Evolutionary conservation across 805 yeast genomes (phyloP), one percentile per base, ranked within the genome.

Genomic region (Metschnikowia dekortorum): DNA sequence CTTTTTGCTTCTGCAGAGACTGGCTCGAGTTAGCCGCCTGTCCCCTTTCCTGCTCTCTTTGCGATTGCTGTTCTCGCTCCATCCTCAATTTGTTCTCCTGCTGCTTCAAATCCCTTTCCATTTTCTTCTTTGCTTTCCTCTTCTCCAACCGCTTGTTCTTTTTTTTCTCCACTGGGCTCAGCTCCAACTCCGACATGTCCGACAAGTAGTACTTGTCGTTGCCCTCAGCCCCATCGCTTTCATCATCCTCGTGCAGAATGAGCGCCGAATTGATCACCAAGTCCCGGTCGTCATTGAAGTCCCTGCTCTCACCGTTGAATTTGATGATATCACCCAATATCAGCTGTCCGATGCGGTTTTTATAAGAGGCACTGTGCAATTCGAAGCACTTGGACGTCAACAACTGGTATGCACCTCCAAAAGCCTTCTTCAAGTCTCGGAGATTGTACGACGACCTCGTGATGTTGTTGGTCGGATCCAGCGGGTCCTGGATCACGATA

Each of bases 401-500:
- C 48, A 89, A 63, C 61, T 87, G 94, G 69, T 76, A 90, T 0
- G 97, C 96, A 38, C 96, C 96, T 14, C 85, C 84, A 70, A 92
- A 90, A 0, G 96, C 89, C 58, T 89, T 83, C 62, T 87, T 88
- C 50, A 92, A 78, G 59, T 85, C 88, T 36, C 89, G 69, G 39
- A 89, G 71, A 64, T 90, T 90, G 70, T 83, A 89, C 1, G 96
- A 83, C 4, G 96, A 88, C 57, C 96, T 75, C 42, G 94, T 83
- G 44, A 92, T 85, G 64, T 92, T 92, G 62, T 92, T 92, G n/a
- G 71, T 55, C 2, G 83, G 72, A 61, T 91, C 97, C 44, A 85
- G 84, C 1, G 98, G 98, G 63, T 92, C 98, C 66, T 87, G 92
- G 31, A 92, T 87, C 1, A 89, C 84, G 37, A 90, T 67, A 1